Base-by-base conservation (phyloP, 148 eudicot species). In the Cornus kousa region DNA sequence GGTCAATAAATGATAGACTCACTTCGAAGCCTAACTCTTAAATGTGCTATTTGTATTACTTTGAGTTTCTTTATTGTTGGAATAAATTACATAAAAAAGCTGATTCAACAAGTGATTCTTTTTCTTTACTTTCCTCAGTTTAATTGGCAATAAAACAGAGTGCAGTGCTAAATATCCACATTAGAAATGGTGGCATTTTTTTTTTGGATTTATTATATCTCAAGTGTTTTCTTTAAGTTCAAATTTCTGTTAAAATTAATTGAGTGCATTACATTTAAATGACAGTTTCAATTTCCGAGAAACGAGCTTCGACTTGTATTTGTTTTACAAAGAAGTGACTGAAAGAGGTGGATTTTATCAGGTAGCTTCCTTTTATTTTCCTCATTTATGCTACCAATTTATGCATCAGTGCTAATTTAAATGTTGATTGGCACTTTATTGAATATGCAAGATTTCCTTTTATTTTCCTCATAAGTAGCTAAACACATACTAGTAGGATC, bases 231-330 rank as follows among this genome's bases (percentile, higher is more conserved):
- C 17, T 60, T 5, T 4, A 11, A 60, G 23, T 3, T 4, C 2
- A n/a, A 60, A 60, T 5, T 7, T 60, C 22, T 2, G 66, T 60
- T 60, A 60, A 19, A 60, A 17, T 70, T 75, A 28, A 76, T 22
- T 24, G 2, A 46, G 10, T 33, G 28, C 31, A 62, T 69, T 31
- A 4, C 20, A 35, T 75, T 67, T 6, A 24, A 40, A 28, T 67
- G 69, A 78, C 91, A 88, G 89, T 64, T 88, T 86, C 73, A 84
- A 88, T 59, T 86, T 88, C 55, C 85, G 87, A 55, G 83, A 84
- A 70, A 53, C 89, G 28, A 84, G 73, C 33, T 23, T 88, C 73
- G 87, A 88, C 78, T 84, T 86, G 84, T 78, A 84, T 55, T 60
- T 77, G 50, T 59, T 88, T 46, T 84, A 88, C 75, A 68, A 80